Base-by-base conservation (phyloP, 352 stramenopile species). In the Globisporangium heterothallicum region DNA sequence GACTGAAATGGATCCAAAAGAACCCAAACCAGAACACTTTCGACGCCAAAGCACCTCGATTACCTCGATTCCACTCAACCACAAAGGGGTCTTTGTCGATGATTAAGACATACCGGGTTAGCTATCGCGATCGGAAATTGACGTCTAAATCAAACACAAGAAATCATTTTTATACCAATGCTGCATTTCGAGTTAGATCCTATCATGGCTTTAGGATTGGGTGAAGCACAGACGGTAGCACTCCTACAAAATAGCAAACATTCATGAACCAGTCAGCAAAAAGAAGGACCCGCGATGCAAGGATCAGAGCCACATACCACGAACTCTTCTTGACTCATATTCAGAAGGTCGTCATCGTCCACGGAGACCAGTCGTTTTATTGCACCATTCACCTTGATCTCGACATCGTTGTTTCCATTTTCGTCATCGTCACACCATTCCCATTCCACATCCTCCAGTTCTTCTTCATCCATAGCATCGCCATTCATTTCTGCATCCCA, bases 291-390 rank as follows among this genome's bases (percentile, higher is more conserved):
- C 26, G 2, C 21, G 13, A 3, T 13, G 29, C 13, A 48, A 6
- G 45, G 3, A 30, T 22, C 25, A 22, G 13, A 26, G 36, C 35
- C 16, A 61, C 73, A 41, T 68, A 92, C 83, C 75, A 92, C 51
- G 59, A 93, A 95, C 53, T 95, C 84, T 35, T 91, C 74, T 40
- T 87, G 66, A 13, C 78, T 90, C 84, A 95, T 93, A 30, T 74
- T 74, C 19, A 86, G 66, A 34, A 95, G 57, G 59, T 95, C 84
- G 26, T 89, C 63, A 40, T 95, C 84, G 27, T 88, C 80, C 26
- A 95, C 64, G 16, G 68, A 68, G 45, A 83, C 70, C 25, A 92
- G 63, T 19, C 65, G 64, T 58, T 91, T 92, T 18, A 56, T 30
- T 13, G 68, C 51, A 9, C 84, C 84, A 47, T 88, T 86, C 6